phyloP scores from a whole-genome alignment of 2,329 filamentous ascomycete genomes.

The Magnaporthales sp. region DNA sequence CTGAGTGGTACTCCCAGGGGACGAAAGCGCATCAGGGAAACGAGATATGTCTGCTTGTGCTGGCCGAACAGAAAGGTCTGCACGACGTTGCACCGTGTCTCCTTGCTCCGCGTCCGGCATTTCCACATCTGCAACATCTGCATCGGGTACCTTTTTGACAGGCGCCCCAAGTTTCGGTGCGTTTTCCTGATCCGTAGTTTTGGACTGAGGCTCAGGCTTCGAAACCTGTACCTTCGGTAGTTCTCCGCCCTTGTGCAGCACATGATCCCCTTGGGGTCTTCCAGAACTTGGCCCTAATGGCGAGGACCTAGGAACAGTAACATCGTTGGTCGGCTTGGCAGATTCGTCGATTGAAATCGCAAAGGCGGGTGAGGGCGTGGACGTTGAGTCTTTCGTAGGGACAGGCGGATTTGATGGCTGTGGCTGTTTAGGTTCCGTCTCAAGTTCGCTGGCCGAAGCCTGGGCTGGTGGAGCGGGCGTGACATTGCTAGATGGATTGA shows the following conservation, averaged over 20 bases:
- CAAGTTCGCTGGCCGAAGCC: not conserved
- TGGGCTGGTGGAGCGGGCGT: not conserved
- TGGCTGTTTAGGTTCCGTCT: not conserved
- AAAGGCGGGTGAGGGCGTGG: not conserved
- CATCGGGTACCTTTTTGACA: not conserved
- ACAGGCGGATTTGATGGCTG: not conserved
- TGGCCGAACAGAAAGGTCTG: not conserved
- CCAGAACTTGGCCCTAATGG: not conserved
- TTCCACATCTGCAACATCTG: not conserved
- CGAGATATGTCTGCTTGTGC: not conserved
- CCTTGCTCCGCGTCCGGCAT: not conserved
- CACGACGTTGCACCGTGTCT: not conserved
- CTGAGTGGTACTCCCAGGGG: slow-evolving; percentile 59
- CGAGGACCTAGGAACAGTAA: not conserved
- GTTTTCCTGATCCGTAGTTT: not conserved
- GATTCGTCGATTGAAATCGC: not conserved
- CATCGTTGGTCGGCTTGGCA: not conserved
- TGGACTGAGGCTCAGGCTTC: not conserved
- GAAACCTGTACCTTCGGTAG: not conserved
- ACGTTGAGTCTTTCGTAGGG: not conserved
- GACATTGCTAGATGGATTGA: not conserved
- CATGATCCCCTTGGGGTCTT: not conserved
- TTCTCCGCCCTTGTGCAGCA: no score
- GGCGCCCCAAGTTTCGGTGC: not conserved
- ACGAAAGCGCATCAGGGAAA: slow-evolving; percentile 37